phyloP scores from a whole-genome alignment of 2,329 filamentous ascomycete species.

The Aspergillus proliferans region DNA sequence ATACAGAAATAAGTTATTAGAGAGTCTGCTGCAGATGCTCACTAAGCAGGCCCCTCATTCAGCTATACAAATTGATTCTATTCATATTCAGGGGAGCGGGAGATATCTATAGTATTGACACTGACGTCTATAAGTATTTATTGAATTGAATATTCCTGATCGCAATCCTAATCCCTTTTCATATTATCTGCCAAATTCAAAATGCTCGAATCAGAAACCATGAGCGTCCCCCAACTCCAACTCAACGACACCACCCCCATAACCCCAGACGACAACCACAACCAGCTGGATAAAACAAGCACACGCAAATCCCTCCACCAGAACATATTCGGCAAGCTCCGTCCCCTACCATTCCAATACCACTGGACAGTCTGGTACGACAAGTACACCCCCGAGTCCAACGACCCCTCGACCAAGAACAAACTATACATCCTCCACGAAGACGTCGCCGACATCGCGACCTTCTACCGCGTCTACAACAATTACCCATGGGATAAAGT shows the following conservation, averaged over 20 bases:
- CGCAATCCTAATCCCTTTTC: background rate
- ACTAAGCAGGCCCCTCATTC: background rate
- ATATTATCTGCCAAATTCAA: background rate
- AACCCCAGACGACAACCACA: slow-evolving; percentile 9
- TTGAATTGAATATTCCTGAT: background rate
- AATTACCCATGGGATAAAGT: slow-evolving; percentile 71
- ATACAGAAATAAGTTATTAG: background rate
- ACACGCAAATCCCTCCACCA: slow-evolving; percentile 35
- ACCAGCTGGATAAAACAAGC: slow-evolving; percentile 3
- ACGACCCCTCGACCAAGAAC: slow-evolving; percentile 19
- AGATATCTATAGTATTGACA: background rate
- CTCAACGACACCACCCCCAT: slow-evolving; percentile 15
- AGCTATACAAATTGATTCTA: background rate
- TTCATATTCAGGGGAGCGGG: background rate
- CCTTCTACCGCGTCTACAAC: slow-evolving; percentile 75
- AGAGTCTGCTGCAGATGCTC: background rate
- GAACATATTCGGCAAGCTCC: slow-evolving; percentile 40
- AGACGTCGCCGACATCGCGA: slow-evolving; percentile 37
- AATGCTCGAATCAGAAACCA: slow-evolving; percentile 1
- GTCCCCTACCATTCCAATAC: slow-evolving; percentile 43
- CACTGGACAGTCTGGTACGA: slow-evolving; percentile 46
- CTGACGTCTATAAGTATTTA: background rate
- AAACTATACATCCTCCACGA: slow-evolving; percentile 34
- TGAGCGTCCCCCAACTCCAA: slow-evolving; percentile 17
- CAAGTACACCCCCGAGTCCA: slow-evolving; percentile 24